Evolutionary conservation across 1,284 basidiomycete species (phyloP), one percentile per base, ranked within the genome.

Genomic region (Naganishia sp.): DNA sequence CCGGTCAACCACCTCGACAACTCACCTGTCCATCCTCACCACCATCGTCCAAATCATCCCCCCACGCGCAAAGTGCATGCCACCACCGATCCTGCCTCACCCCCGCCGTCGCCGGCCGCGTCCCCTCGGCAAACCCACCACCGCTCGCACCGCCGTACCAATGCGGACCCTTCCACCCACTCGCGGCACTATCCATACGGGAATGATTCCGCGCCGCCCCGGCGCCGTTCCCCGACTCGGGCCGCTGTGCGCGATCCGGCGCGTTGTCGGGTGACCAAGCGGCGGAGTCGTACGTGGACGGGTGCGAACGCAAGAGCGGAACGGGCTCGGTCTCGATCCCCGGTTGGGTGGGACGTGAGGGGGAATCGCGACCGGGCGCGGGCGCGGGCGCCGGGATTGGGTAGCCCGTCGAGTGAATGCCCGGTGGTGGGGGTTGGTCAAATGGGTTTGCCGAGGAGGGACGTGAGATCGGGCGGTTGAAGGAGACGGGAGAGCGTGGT

Each of bases 61-160:
- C 77, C 77, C 77, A 78, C 6, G 75, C 73, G 54, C 77, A 78
- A 9, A 78, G 64, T 43, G 75, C 72, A 65, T 77, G 73, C 77
- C 77, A 78, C 77, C 77, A 78, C 56, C 70, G 71, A 42, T 78
- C 77, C 48, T 43, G 55, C n/a, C 68, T 68, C 21, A 66, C 52
- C 15, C n/a, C 46, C 4, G 25, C 46, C 3, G 13, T 36, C 36
- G 59, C 36, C 7, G 10, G 15, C 18, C 48, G 46, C 28, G 33
- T 21, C 6, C n/a, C 50, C 23, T 42, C 46, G 42, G n/a, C 33
- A 7, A 46, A 48, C 21, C 43, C 46, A 13, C 33, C 31, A 3
- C 45, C 65, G 66, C 15, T 15, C 28, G 33, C 44, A 15, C 43
- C 52, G 36, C 10, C 55, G 61, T 31, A 48, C 68, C 54, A 64